Percentiles rank a stretch among this genome's conserved stretches.
phyloP scores from a whole-genome alignment of 2,329 filamentous ascomycete species.

The Neonectria hederae region DNA sequence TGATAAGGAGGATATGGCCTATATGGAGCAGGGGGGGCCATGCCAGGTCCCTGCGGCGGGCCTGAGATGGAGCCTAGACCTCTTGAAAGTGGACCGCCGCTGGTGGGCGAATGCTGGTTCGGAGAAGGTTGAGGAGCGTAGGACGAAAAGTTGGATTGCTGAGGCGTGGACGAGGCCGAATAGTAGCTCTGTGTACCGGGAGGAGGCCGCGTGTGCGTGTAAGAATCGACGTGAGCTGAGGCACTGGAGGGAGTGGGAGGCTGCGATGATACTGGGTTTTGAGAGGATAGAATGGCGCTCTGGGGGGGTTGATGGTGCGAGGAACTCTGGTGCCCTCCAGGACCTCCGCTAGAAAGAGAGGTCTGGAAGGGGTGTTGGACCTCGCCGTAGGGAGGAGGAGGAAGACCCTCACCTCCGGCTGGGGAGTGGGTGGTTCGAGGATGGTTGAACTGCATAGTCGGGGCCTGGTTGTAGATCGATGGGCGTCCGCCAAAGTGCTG shows the following conservation, averaged over 20 bases:
- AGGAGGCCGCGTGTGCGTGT: slow-evolving; percentile 59
- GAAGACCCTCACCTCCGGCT: slow-evolving; percentile 68
- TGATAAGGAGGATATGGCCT: slow-evolving; percentile 54
- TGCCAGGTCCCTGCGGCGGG: slow-evolving; percentile 39
- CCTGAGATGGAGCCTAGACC: slow-evolving; percentile 49
- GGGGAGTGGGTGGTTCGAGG: slow-evolving; percentile 56
- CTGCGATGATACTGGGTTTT: slow-evolving; percentile 50
- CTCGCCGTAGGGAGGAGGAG: slow-evolving; percentile 73
- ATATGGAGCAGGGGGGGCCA: slow-evolving; percentile 63
- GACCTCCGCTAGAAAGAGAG: slow-evolving; percentile 60
- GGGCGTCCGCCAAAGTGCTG: slow-evolving; percentile 43
- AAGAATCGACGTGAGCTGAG: slow-evolving; percentile 68
- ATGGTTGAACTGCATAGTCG: slow-evolving; percentile 54
- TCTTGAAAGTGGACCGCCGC: slow-evolving; percentile 50
- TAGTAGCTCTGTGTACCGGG: slow-evolving; percentile 71
- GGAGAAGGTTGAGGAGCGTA: slow-evolving; percentile 51
- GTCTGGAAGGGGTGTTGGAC: slow-evolving; percentile 73
- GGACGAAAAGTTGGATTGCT: slow-evolving; percentile 56
- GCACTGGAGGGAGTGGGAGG: slow-evolving; percentile 60
- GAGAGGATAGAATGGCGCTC: slow-evolving; percentile 41
- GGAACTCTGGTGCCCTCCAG: slow-evolving; percentile 47
- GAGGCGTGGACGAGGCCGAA: slow-evolving; percentile 59
- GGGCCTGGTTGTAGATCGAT: slow-evolving; percentile 59
- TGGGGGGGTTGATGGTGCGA: slow-evolving; percentile 44
- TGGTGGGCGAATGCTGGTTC: slow-evolving; percentile 59